phyloP scores from a whole-genome alignment of 768 basidiomycete species.

The Gloeopeniophorella convolvens region DNA sequence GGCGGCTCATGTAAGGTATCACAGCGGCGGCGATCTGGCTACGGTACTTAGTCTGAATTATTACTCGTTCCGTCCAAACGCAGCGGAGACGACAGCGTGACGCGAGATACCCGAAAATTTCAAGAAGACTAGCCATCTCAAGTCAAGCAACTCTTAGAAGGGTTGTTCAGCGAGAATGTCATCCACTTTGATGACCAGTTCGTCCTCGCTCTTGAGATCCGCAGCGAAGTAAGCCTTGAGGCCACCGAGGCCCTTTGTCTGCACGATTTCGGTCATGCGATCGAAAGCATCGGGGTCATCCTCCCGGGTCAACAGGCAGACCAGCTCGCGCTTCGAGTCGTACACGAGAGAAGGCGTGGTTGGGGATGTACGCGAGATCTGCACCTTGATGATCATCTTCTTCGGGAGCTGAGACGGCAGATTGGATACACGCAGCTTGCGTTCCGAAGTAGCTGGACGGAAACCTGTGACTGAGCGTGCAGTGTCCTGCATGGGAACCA shows the following conservation, averaged over 20 bases:
- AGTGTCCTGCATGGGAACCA: slow-evolving; percentile 28
- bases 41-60: too few species aligned
- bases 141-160: too few species aligned
- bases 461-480: slow-evolving; percentile 28
- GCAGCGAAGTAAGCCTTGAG: slow-evolving; percentile 51
- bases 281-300: slow-evolving; percentile 37
- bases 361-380: slow-evolving; percentile 31
- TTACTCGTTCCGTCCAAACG: too few species aligned
- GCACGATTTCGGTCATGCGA: slow-evolving; percentile 33
- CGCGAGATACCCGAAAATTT: too few species aligned
- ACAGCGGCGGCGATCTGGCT: too few species aligned
- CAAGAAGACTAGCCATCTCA: too few species aligned
- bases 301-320: slow-evolving; percentile 34
- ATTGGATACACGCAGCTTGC: slow-evolving; percentile 21
- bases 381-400: slow-evolving; percentile 47
- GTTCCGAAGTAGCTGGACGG: slow-evolving; percentile 18
- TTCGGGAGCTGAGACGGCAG: slow-evolving; percentile 29
- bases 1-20: too few species aligned
- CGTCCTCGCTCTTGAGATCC: slow-evolving; percentile 40
- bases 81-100: too few species aligned
- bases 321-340: slow-evolving; percentile 47
- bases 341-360: slow-evolving; percentile 35
- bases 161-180: slow-evolving; percentile 53
- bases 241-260: slow-evolving; percentile 35
- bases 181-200: slow-evolving; percentile 43